Percentiles rank a stretch among this genome's conserved stretches.
Evolutionary conservation across 768 basidiomycete species (phyloP).

Genomic region (Tulasnella calospora): DNA sequence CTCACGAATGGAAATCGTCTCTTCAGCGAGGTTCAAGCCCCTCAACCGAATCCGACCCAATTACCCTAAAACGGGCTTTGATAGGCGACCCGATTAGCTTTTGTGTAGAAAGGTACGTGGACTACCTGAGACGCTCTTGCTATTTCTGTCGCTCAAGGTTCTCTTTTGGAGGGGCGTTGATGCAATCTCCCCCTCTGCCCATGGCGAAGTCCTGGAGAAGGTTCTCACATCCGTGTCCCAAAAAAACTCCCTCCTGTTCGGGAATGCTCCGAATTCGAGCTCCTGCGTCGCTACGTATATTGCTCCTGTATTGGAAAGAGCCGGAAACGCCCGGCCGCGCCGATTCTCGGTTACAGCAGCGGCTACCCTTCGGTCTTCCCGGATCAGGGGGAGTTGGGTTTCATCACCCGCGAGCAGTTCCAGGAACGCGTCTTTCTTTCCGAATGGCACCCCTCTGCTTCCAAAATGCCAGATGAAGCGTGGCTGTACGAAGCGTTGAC

Average conservation of each 20-base stretch:
- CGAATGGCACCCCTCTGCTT: too few species aligned
- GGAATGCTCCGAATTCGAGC: not conserved
- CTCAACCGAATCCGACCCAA: not conserved
- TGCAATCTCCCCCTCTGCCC: not conserved
- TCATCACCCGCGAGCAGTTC: not conserved
- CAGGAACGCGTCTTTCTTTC: too few species aligned
- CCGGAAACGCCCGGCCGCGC: not conserved
- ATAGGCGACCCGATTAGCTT: not conserved
- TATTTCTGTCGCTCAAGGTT: not conserved
- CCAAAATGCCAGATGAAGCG: not conserved
- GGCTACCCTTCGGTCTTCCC: not conserved
- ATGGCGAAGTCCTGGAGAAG: not conserved
- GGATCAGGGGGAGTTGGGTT: not conserved
- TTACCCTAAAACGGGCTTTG: not conserved
- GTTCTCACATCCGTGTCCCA: not conserved
- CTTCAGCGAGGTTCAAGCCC: not conserved
- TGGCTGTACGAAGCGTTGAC: not conserved
- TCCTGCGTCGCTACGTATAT: not conserved
- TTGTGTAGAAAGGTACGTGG: not conserved
- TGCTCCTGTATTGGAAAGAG: not conserved
- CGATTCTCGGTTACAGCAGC: not conserved
- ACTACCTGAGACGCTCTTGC: not conserved
- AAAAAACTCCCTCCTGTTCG: not conserved
- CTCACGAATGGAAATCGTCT: not conserved
- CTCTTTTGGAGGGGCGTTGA: not conserved